Percentiles rank a stretch among this genome's conserved stretches.
phyloP scores from a whole-genome alignment of 805 yeast genomes.

The Pichia ethanolica region DNA sequence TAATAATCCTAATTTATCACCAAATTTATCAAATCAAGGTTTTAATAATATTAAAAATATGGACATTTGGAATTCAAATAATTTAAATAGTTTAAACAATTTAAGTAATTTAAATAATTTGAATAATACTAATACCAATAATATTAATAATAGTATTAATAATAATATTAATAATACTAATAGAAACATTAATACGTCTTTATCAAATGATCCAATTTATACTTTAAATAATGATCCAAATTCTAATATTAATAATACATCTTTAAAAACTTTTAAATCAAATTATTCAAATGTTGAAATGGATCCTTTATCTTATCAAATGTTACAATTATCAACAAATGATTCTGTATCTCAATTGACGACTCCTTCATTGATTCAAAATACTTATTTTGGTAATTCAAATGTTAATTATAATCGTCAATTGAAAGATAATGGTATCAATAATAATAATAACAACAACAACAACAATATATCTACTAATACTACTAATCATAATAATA shows the following conservation, averaged over 20 bases:
- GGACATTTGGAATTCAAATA: constrained; percentile 2
- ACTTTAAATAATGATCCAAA: not conserved
- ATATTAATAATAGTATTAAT: no score
- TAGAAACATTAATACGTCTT: no score
- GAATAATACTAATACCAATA: not conserved
- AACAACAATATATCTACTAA: not conserved
- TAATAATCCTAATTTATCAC: no score
- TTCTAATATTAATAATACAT: no score
- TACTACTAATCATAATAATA: not conserved
- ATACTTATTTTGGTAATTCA: constrained; percentile 7
- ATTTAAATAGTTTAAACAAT: not conserved
- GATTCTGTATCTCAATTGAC: constrained; percentile 10
- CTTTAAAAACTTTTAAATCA: constrained; percentile 4
- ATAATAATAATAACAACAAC: not conserved
- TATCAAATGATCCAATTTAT: not conserved
- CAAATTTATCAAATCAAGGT: no score
- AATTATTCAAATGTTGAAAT: constrained; percentile 18
- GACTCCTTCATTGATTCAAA: constrained; percentile 8
- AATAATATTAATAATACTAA: no score
- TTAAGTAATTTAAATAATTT: not conserved
- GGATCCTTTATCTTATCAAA: constrained; percentile 23
- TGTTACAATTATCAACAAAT: constrained; percentile 19
- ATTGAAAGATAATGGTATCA: not conserved
- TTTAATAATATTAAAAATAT: not conserved
- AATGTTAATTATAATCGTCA: constrained; percentile 9